Evolutionary conservation across 345 rosid species (phyloP).

Genomic region (Eucalyptus erythrocorys): DNA sequence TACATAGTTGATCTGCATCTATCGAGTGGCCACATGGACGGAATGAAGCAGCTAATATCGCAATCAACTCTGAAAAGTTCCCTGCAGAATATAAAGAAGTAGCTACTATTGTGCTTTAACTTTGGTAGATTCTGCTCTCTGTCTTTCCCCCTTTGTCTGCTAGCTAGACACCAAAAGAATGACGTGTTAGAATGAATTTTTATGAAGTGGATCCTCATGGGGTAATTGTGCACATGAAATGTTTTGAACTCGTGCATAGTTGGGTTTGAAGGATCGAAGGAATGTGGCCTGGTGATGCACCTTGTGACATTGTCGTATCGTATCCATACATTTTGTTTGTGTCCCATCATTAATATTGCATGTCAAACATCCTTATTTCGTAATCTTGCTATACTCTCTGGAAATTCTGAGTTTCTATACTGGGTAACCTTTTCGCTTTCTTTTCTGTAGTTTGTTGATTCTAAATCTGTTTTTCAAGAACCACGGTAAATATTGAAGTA

Average conservation of each 20-base stretch:
- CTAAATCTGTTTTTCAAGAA: conserved; percentile 18
- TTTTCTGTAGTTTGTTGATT: not conserved
- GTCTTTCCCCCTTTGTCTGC: not conserved
- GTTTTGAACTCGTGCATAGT: not conserved
- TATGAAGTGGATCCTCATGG: not conserved
- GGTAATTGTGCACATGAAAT: not conserved
- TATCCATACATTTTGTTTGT: not conserved
- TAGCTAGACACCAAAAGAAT: not conserved
- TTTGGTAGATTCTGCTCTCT: not conserved
- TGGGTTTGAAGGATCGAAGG: not conserved
- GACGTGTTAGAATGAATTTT: not conserved
- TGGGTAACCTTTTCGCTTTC: not conserved
- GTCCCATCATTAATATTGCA: not conserved
- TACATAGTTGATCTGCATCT: not conserved
- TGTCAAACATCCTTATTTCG: not conserved
- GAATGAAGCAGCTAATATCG: not conserved
- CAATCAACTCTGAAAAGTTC: not conserved
- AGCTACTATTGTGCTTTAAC: not conserved
- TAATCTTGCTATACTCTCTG: not conserved
- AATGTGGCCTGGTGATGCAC: not conserved
- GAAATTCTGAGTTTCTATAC: not conserved
- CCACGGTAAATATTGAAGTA: conserved; percentile 78
- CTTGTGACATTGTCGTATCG: not conserved
- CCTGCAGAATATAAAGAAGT: not conserved
- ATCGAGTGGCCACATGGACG: not conserved